Conservation (phyloP, 1,284 basidiomycete species). For the Ceratobasidium theobromae region DNA sequence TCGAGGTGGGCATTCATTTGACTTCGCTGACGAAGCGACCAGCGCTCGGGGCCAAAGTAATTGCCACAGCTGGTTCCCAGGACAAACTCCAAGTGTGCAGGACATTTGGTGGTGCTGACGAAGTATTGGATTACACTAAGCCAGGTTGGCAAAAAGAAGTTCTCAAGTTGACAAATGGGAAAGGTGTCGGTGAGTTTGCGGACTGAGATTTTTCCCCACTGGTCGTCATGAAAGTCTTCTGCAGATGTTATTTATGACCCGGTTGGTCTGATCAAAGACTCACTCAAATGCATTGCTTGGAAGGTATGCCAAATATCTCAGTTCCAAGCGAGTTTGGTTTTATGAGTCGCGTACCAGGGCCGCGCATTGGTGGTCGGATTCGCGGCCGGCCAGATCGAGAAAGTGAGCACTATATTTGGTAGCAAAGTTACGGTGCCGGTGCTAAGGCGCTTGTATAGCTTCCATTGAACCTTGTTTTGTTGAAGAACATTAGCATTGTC, state of each 20-base stretch:
- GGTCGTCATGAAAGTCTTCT: slow-evolving; percentile 9
- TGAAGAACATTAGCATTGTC: slow-evolving; percentile 82
- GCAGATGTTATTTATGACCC: slow-evolving; percentile 84
- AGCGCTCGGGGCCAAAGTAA: slow-evolving; percentile 67
- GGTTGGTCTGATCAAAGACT: slow-evolving; percentile 77
- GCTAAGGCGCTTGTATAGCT: slow-evolving; percentile 51
- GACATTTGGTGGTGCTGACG: slow-evolving; percentile 66
- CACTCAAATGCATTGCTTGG: slow-evolving; percentile 90
- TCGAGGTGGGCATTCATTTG: not conserved
- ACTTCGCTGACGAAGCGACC: not conserved
- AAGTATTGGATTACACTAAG: slow-evolving; percentile 62
- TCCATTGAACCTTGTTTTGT: slow-evolving; percentile 82
- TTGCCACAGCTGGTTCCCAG: slow-evolving; percentile 72
- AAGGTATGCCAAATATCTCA: slow-evolving; percentile 49
- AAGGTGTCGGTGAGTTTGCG: slow-evolving; percentile 60
- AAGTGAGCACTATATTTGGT: slow-evolving; percentile 52
- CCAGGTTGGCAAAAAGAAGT: slow-evolving; percentile 76
- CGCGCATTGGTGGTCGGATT: slow-evolving; percentile 91
- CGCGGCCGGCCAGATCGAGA: slow-evolving; percentile 86
- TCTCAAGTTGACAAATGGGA: slow-evolving; percentile 69
- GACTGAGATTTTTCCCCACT: not conserved
- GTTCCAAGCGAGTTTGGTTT: not conserved
- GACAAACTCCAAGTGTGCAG: slow-evolving; percentile 69
- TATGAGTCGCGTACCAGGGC: slow-evolving; percentile 46
- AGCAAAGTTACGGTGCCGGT: slow-evolving; percentile 3